These are phyloP conservation scores for Colletotrichum horii DNA, from an alignment of 2,329 filamentous ascomycete species.

Conservation along the genomic window DNA sequence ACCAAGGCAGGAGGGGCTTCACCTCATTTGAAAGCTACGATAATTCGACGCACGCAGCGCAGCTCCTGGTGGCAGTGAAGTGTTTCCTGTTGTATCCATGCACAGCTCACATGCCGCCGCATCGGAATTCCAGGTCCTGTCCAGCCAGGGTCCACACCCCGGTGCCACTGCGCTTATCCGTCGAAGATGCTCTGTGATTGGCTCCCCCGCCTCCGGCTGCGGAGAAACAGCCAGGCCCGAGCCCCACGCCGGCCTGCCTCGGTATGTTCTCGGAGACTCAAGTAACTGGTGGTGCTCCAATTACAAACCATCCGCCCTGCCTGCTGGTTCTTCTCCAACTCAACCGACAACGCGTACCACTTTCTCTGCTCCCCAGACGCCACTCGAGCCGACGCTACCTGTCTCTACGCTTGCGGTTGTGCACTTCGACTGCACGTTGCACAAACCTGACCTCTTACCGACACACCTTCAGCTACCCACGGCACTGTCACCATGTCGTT, in stretches of 20 bases:
- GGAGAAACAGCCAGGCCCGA: conserved; percentile 16
- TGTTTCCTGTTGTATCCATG: neutral
- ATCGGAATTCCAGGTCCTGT: neutral
- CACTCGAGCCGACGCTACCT: neutral
- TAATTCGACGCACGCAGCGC: neutral
- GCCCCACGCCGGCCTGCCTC: conserved; percentile 18
- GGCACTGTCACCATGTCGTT: conserved; percentile 77
- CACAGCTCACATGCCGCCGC: conserved; percentile 13
- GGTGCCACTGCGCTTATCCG: neutral
- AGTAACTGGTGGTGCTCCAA: neutral
- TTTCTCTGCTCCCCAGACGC: neutral
- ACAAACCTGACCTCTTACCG: neutral
- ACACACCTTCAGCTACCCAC: neutral
- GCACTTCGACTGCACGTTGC: neutral
- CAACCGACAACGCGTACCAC: neutral
- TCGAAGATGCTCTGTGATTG: neutral
- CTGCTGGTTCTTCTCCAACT: neutral
- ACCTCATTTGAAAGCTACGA: neutral
- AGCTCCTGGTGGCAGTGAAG: neutral
- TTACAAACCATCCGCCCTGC: conserved; percentile 3
- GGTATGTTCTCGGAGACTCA: conserved; percentile 17
- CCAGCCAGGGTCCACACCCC: neutral
- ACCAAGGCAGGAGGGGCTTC: neutral
- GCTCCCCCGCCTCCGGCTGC: conserved; percentile 18
- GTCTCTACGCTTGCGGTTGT: neutral